Conservation (phyloP, 225 moss, liverwort and hornwort genomes). For the Lunularia cruciata region DNA sequence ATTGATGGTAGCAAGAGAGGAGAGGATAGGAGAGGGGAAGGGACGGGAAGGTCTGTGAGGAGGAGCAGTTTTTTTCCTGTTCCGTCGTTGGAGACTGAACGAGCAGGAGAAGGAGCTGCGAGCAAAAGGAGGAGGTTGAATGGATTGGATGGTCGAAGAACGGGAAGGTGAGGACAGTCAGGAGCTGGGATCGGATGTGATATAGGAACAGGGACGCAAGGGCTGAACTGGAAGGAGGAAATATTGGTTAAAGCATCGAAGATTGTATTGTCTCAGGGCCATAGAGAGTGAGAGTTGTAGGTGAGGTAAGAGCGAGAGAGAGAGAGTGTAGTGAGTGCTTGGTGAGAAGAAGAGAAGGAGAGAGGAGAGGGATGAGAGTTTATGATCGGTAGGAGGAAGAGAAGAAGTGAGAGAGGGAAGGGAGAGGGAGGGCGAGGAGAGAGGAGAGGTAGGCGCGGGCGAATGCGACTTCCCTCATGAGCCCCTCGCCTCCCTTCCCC, state of each 20-base stretch:
- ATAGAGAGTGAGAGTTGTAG: not conserved
- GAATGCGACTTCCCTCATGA: slow-evolving; percentile 54
- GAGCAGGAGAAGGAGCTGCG: not conserved
- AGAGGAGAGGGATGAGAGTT: not conserved
- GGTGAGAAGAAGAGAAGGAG: not conserved
- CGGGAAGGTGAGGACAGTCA: slow-evolving; percentile 7
- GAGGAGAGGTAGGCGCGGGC: slow-evolving; percentile 26
- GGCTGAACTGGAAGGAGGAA: not conserved
- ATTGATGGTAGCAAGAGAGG: not conserved
- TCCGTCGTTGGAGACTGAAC: not conserved
- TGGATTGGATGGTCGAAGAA: slow-evolving; percentile 19
- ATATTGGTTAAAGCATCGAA: not conserved
- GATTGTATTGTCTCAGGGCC: not conserved
- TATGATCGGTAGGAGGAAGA: slow-evolving; percentile 10
- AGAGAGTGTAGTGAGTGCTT: not conserved
- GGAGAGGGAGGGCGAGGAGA: slow-evolving; percentile 11
- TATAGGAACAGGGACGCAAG: slow-evolving; percentile 5
- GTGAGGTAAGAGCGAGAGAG: not conserved
- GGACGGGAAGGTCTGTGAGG: not conserved
- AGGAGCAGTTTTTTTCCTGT: not conserved
- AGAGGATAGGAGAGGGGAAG: not conserved
- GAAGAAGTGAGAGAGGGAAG: slow-evolving; percentile 9
- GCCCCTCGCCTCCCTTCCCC: slow-evolving; percentile 72
- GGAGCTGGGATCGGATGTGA: slow-evolving; percentile 17
- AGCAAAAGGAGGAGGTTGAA: slow-evolving; percentile 10